Evolutionary conservation across 768 basidiomycete genomes (phyloP), one percentile per base, ranked within the genome.

Genomic region (Lanmaoa rubissima): DNA sequence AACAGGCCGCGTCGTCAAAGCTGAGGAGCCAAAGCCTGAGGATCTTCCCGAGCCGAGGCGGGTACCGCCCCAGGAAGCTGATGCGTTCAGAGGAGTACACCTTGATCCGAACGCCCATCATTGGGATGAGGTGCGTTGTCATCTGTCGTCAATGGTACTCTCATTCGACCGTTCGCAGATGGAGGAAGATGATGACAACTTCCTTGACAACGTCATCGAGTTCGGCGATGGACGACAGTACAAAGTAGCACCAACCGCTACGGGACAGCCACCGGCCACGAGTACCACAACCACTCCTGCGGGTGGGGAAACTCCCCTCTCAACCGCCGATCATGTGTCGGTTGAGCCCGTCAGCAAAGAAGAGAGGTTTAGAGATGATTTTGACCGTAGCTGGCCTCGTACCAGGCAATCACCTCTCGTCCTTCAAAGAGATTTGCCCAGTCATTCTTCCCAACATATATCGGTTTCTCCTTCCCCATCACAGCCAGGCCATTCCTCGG

Each of bases 211-310:
- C 32, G 90, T 93, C 35, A 90, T 99, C 64, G 95, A 99, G 69
- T 99, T 99, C 68, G 95, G 85, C 5, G 97, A 99, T 68, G 95
- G 95, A 12, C 84, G 88, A 46, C 90, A 92, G 70, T 96, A 97
- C 76, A 92, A 87, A 60, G 82, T 96, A 53, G 84, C 87, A 64
- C 73, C 82, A 8, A 66, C 76, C 26, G 75, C 79, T 36, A 56
- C 70, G 5, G 44, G 16, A 26, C 74, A 70, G 54, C 56, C 73
- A 13, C 43, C 67, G 61, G 48, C 67, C 70, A 24, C 53, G 43
- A 49, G 51, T 48, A 50, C 64, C 21, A 38, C 60, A 4, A 32
- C 50, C 44, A 45, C 58, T 5, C 56, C 52, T 51, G 54, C 54
- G 38, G 61, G 48, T 39, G 57, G 36, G 41, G 56, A 69, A 32